Evolutionary conservation across 352 stramenopile genomes (phyloP).

Genomic region (Phytophthora capsici): DNA sequence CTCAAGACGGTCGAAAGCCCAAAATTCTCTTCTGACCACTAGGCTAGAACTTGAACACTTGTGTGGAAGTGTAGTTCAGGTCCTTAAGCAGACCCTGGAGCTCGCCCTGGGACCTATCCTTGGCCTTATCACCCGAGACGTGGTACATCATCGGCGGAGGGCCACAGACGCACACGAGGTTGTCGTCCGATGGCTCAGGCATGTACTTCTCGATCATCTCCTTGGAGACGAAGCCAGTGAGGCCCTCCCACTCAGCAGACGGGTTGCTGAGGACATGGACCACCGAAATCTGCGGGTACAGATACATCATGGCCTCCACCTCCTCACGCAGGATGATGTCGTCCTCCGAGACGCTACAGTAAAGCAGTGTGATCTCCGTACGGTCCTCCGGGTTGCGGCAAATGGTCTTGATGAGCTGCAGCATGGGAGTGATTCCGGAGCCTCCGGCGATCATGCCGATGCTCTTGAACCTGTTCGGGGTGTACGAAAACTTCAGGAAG

Average conservation of each 20-base stretch:
- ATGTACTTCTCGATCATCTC: slow-evolving; percentile 89
- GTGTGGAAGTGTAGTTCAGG: slow-evolving; percentile 75
- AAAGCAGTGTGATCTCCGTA: slow-evolving; percentile 88
- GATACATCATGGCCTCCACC: slow-evolving; percentile 80
- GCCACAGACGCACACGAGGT: slow-evolving; percentile 90
- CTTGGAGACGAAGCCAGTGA: slow-evolving; percentile 80
- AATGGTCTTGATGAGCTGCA: slow-evolving; percentile 87
- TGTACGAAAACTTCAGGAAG: slow-evolving; percentile 88
- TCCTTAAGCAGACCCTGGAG: slow-evolving; percentile 88
- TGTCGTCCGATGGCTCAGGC: slow-evolving; percentile 74
- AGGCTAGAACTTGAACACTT: slow-evolving; percentile 88
- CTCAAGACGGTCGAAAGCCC: slow-evolving; percentile 21
- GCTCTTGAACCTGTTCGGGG: slow-evolving; percentile 89
- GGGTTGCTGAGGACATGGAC: slow-evolving; percentile 79
- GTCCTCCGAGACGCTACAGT: slow-evolving; percentile 83
- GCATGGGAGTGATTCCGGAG: slow-evolving; percentile 92
- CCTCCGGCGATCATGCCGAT: slow-evolving; percentile 91
- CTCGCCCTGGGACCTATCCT: slow-evolving; percentile 86
- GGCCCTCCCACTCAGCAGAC: slow-evolving; percentile 65
- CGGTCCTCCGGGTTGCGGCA: slow-evolving; percentile 83
- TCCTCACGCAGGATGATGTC: slow-evolving; percentile 92
- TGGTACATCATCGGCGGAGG: slow-evolving; percentile 92
- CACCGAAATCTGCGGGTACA: slow-evolving; percentile 85
- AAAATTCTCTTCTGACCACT: slow-evolving; percentile 19
- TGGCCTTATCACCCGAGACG: slow-evolving; percentile 87